Conservation (phyloP, 1,139 yeast genomes). For the Yamadazyma taylorii region DNA sequence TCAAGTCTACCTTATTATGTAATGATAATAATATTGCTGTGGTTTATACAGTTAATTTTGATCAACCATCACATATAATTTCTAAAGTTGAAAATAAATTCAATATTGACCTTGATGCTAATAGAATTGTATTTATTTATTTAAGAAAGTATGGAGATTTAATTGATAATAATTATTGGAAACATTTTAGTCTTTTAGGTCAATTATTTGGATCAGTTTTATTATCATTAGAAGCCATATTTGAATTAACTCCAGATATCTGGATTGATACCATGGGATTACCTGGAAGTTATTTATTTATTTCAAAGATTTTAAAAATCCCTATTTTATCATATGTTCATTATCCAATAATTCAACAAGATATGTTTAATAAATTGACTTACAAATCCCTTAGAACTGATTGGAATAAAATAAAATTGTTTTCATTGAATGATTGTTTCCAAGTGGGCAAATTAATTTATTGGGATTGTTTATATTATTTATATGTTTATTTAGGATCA, state of each 20-base stretch:
- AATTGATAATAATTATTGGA: constrained; percentile 77
- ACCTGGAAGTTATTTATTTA: constrained; percentile 71
- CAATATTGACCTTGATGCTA: constrained; percentile 53
- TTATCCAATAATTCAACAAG: constrained; percentile 86
- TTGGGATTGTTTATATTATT: constrained; percentile 64
- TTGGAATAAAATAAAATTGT: constrained; percentile 14
- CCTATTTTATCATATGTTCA: constrained; percentile 90
- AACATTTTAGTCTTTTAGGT: constrained; percentile 75
- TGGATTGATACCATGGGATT: constrained; percentile 94
- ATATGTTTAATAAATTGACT: constrained; percentile 69
- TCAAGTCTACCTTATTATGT: constrained; percentile 61
- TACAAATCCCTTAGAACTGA: constrained; percentile 25
- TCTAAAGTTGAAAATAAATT: constrained; percentile 62
- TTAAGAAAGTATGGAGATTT: constrained; percentile 55
- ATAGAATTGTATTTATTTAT: constrained; percentile 70
- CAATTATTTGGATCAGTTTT: constrained; percentile 81
- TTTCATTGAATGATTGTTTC: constrained; percentile 20
- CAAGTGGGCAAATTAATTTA: constrained; percentile 55
- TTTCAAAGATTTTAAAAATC: constrained; percentile 52
- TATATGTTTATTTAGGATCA: constrained; percentile 68
- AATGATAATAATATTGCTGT: constrained; percentile 59
- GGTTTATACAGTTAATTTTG: constrained; percentile 71
- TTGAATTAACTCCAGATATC: constrained; percentile 76
- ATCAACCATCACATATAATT: constrained; percentile 54
- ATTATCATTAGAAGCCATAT: constrained; percentile 70